Percentiles rank a stretch among this genome's conserved stretches.
phyloP scores from a whole-genome alignment of 495 filamentous ascomycete genomes.

The Aspergillus indologenus region DNA sequence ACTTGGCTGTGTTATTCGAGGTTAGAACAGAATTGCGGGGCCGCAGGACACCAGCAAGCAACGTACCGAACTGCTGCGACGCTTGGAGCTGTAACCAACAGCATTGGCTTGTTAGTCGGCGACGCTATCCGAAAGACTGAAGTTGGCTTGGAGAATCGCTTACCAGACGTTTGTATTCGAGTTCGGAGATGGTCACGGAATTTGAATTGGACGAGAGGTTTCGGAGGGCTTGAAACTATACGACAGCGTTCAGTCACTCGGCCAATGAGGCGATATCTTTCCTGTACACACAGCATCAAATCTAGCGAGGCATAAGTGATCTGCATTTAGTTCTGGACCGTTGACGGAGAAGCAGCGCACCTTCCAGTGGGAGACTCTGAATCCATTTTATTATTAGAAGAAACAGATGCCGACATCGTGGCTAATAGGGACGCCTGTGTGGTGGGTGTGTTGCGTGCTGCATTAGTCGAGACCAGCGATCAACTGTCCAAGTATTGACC shows the following conservation, averaged over 20 bases:
- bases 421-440: background rate
- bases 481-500: background rate
- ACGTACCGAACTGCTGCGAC: slow-evolving; percentile 41
- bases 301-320: slow-evolving; percentile 5
- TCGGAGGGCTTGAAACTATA: slow-evolving; percentile 4
- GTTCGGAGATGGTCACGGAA: slow-evolving; percentile 51
- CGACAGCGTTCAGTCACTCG: background rate
- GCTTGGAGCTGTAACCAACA: slow-evolving; percentile 39
- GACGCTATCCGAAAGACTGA: background rate
- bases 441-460: background rate
- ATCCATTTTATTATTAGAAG: background rate
- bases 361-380: slow-evolving; percentile 3
- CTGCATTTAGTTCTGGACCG: background rate
- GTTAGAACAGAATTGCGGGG: slow-evolving; percentile 5
- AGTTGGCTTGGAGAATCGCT: slow-evolving; percentile 23
- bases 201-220: slow-evolving; percentile 21
- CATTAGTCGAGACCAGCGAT: slow-evolving; percentile 8
- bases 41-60: background rate
- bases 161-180: slow-evolving; percentile 55
- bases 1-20: slow-evolving; percentile 44
- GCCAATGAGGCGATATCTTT: background rate
- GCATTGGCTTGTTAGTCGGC: slow-evolving; percentile 16
- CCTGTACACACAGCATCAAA: slow-evolving; percentile 11
- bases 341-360: slow-evolving; percentile 1
- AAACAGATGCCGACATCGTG: slow-evolving; percentile 14